Percentiles rank a stretch among this genome's conserved stretches.
phyloP scores from a whole-genome alignment of 2,329 filamentous ascomycete species.

The Dactylonectria estremocensis region DNA sequence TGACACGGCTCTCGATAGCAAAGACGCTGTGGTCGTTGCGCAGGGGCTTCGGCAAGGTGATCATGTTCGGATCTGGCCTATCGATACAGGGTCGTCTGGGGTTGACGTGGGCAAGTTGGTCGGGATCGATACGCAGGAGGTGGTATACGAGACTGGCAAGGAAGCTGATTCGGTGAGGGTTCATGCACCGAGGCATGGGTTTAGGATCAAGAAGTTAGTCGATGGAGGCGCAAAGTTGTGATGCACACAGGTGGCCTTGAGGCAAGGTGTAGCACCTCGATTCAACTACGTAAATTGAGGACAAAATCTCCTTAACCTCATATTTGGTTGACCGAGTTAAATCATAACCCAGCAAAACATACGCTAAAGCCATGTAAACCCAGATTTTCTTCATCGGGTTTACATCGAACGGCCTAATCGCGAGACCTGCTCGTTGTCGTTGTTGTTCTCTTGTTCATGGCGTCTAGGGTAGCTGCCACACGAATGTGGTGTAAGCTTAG shows the following conservation, averaged over 20 bases:
- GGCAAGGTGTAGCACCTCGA: neutral
- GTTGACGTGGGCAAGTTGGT: constrained; percentile 72
- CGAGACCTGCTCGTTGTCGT: neutral
- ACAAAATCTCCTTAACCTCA: neutral
- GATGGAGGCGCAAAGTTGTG: constrained; percentile 27
- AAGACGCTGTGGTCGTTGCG: constrained; percentile 63
- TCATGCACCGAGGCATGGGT: constrained; percentile 75
- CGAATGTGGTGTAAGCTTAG: neutral
- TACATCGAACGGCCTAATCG: neutral
- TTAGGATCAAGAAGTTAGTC: constrained; percentile 60
- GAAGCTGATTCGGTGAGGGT: constrained; percentile 64
- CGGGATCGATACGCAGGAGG: constrained; percentile 66
- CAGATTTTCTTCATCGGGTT: neutral
- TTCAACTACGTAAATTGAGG: neutral
- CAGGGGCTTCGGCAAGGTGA: constrained; percentile 68
- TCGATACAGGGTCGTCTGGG: constrained; percentile 72
- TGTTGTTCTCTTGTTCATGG: too few species aligned
- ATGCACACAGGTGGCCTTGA: neutral
- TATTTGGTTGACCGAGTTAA: too few species aligned
- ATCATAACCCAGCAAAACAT: neutral
- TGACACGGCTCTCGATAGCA: constrained; percentile 60
- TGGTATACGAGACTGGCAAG: constrained; percentile 69
- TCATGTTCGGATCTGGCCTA: constrained; percentile 72
- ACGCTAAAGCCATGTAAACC: neutral
- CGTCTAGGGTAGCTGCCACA: constrained; percentile 3